phyloP scores from a whole-genome alignment of 106 monocot genomes.

The Triglochin maritima region DNA sequence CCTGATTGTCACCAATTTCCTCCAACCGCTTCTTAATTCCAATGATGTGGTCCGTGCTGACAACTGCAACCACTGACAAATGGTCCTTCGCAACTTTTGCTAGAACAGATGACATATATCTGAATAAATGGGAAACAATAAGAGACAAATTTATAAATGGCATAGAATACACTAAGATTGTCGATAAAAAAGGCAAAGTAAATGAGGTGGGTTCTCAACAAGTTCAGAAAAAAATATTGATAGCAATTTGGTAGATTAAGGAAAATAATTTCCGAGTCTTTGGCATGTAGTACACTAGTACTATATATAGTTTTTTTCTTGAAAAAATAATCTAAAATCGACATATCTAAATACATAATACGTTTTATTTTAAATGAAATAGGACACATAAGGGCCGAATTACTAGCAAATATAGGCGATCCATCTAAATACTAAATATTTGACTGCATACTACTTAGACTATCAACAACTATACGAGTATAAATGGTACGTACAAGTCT shows the following conservation, averaged over 20 bases:
- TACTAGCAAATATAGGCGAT: no score
- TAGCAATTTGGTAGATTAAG: no score
- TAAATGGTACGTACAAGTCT: slow-evolving; percentile 5
- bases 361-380: no score
- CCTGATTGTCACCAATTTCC: not conserved
- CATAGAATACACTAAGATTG: no score
- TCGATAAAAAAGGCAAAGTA: not conserved
- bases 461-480: not conserved
- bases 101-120: slow-evolving; percentile 10
- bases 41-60: slow-evolving; percentile 1
- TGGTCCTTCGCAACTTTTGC: slow-evolving; percentile 1
- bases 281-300: no score
- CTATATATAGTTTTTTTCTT: no score
- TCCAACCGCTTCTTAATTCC: slow-evolving; percentile 9
- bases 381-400: no score
- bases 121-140: not conserved
- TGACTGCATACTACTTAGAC: no score
- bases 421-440: no score
- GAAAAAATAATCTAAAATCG: no score
- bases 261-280: no score
- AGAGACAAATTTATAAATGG: not conserved
- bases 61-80: slow-evolving; percentile 5
- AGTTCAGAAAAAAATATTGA: not conserved
- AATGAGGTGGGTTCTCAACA: not conserved
- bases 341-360: no score